Evolutionary conservation across 2,329 filamentous ascomycete species (phyloP), one percentile per base, ranked within the genome.

Genomic region (Purpureocillium takamizusanense): DNA sequence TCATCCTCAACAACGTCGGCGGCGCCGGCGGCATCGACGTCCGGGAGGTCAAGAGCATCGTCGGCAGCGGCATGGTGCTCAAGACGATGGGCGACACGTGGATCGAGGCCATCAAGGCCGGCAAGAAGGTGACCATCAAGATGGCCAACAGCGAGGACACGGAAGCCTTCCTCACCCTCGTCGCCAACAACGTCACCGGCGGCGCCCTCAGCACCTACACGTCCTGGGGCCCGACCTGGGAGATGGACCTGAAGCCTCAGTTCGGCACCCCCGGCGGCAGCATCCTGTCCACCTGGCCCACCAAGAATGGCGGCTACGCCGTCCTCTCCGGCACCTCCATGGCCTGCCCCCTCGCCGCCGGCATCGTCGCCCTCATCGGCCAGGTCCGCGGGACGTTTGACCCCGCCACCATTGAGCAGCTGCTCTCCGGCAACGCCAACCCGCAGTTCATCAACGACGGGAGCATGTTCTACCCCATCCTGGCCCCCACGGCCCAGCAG

Each of bases 191-290:
- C 2, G 36, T 47, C 1, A 70, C 67, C 0, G 72, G 69, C 2
- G 77, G 76, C 7, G 70, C 66, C 33, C 51, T 72, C 27, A 76
- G 69, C 48, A 56, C 54, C 5, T 78, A 62, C 52, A 74, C 70
- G 31, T 71, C 67, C 6, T 81, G 76, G 76, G 76, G 76, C 7
- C 77, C 77, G 3, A 76, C 69, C 3, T 79, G 67, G 53, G 75
- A 81, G 49, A 61, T 75, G 45, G 66, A 71, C 33, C 54, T 72
- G 35, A 76, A 76, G 54, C 74, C 75, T 1, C 66, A 77, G 46
- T 54, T 77, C 31, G 69, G 66, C n/a, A 62, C 72, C 1, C 70
- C 74, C 3, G 75, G 76, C 28, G 73, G 73, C 35, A 64, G 65
- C 36, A 78, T 81, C 33, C 55, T 81, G 18, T 77, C 74, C 9